Base-by-base conservation (phyloP, 75 land plant genomes). In the Picea glauca region DNA sequence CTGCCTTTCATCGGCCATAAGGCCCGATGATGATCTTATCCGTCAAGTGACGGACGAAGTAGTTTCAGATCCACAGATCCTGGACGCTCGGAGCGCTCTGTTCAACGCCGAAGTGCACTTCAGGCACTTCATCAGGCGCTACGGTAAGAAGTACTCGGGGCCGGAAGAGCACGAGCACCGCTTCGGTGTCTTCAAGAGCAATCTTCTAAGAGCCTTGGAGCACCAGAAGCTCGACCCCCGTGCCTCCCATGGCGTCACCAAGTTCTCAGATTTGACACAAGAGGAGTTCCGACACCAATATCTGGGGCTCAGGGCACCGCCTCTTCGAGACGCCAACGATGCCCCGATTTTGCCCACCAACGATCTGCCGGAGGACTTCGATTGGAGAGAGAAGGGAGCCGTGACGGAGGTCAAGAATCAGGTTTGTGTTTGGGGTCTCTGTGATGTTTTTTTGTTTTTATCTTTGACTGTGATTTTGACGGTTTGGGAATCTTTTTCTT, bases 301-400 rank as follows among this genome's bases (percentile, higher is more conserved):
- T 59, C 60, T 79, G 31, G 88, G 88, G 35, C 62, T 87, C 43
- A 80, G 78, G 18, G 33, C 81, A 1, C 12, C 33, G 7, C 17
- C 9, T 31, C 14, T 46, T 17, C 17, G 54, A 50, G 58, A 38
- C 9, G 63, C 78, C 33, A 35, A 62, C 3, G 18, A 67, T 13
- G 83, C 83, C 13, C 83, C 75, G 0, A 33, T 67, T 58, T 62
- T 82, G 35, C 83, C 83, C 3, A 68, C 62, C 0, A 80, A 82
- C 23, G 75, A 80, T 50, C 58, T 85, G 77, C 89, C 88, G 61
- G 78, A 75, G 58, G 80, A 83, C 46, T 85, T 87, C 70, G 88
- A 87, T 54, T 87, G 89, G 89, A 66, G 89, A 78, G 89, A 87
- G 50, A 81, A 82, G 26, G 88, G 88, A 3, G 88, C 89, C 26